Evolutionary conservation across 148 eudicot species (phyloP).

Genomic region (Diospyros kaki): DNA sequence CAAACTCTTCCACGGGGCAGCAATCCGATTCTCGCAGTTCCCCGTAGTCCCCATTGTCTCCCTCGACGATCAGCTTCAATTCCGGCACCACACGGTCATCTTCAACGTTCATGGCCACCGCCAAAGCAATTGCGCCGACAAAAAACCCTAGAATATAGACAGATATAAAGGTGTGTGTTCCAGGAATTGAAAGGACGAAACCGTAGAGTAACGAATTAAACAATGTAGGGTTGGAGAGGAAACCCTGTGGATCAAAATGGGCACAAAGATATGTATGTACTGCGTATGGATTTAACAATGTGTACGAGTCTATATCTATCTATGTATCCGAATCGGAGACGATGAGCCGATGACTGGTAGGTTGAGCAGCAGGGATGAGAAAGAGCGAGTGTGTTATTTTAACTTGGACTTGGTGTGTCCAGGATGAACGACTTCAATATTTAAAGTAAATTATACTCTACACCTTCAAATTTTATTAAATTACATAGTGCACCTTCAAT

Average conservation of each 20-base stretch:
- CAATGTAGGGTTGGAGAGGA: not conserved
- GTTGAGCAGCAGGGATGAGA: too few relatives aligned
- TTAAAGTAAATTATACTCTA: too few relatives aligned
- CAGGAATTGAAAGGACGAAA: not conserved
- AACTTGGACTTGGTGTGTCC: too few relatives aligned
- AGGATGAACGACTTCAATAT: too few relatives aligned
- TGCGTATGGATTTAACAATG: too few relatives aligned
- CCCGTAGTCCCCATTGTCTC: constrained; percentile 39
- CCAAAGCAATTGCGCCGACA: not conserved
- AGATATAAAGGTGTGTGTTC: not conserved
- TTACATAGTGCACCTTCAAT: too few relatives aligned
- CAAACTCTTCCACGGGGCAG: not conserved
- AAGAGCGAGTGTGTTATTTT: too few relatives aligned
- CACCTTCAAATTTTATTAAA: too few relatives aligned
- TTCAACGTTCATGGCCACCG: constrained; percentile 22
- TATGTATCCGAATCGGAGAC: too few relatives aligned
- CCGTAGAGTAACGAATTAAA: not conserved
- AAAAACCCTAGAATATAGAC: constrained; percentile 14
- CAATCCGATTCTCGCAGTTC: constrained; percentile 15
- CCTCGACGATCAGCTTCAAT: constrained; percentile 19
- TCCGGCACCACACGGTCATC: constrained; percentile 22
- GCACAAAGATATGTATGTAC: too few relatives aligned
- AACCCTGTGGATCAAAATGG: not conserved
- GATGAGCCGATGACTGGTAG: too few relatives aligned
- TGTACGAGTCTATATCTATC: too few relatives aligned